Evolutionary conservation across 2,329 filamentous ascomycete genomes (phyloP).

Genomic region (Sarocladium strictum): DNA sequence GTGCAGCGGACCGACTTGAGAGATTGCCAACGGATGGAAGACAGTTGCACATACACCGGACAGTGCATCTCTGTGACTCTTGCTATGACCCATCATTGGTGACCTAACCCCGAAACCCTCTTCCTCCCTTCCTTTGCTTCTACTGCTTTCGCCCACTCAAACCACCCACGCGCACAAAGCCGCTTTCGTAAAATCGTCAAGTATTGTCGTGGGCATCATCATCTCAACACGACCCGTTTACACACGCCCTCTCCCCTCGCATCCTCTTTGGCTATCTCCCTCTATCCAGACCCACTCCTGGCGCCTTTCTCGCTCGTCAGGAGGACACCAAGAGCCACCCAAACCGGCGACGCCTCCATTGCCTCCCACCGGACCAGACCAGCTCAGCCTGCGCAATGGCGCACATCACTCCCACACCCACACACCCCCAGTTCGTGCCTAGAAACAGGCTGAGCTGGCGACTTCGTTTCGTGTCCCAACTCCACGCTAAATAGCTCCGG

Average conservation of each 20-base stretch:
- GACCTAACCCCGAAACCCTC: not conserved
- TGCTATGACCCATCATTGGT: not conserved
- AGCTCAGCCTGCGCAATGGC: not conserved
- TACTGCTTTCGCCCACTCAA: not conserved
- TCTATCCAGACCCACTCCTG: not conserved
- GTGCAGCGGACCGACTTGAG: too few relatives aligned
- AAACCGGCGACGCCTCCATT: conserved; percentile 7
- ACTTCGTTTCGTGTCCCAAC: not conserved
- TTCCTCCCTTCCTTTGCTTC: not conserved
- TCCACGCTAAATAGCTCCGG: not conserved
- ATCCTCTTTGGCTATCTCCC: not conserved
- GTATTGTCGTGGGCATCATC: not conserved
- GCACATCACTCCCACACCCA: not conserved
- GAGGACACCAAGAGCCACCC: conserved; percentile 6
- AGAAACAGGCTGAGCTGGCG: conserved; percentile 1
- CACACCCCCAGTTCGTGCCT: not conserved
- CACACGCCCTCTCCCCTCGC: conserved; percentile 1
- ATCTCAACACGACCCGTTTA: conserved; percentile 1
- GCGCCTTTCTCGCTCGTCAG: not conserved
- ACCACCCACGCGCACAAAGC: conserved; percentile 1
- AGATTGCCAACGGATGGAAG: not conserved
- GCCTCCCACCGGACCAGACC: not conserved
- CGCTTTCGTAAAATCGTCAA: not conserved
- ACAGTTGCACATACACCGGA: not conserved
- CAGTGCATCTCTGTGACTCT: not conserved